Evolutionary conservation across 2,329 filamentous ascomycete genomes (phyloP).

Genomic region (Rutstroemia sydowiana): DNA sequence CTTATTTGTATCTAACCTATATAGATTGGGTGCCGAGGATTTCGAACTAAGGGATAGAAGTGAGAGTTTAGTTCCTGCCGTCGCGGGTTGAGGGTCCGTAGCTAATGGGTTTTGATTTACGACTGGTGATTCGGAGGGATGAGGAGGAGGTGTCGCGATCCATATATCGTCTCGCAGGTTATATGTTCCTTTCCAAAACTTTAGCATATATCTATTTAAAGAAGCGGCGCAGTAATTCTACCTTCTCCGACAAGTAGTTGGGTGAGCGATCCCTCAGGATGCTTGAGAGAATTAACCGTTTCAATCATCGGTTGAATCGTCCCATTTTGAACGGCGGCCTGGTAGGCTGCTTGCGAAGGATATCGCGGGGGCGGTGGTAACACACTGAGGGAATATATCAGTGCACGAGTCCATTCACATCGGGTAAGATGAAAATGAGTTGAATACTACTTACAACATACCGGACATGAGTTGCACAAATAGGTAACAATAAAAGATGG

Average conservation of each 20-base stretch:
- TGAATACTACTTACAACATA: conserved; percentile 9
- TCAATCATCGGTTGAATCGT: conserved; percentile 73
- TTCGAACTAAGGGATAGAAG: conserved; percentile 43
- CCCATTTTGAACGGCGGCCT: conserved; percentile 62
- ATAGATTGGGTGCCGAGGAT: conserved; percentile 42
- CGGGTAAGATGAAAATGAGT: conserved; percentile 2
- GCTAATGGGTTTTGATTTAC: conserved; percentile 86
- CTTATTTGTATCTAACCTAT: conserved; percentile 45
- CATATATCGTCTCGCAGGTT: conserved; percentile 83
- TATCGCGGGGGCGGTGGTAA: conserved; percentile 81
- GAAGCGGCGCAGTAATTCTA: too few relatives aligned
- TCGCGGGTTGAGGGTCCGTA: conserved; percentile 77
- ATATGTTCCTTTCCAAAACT: conserved; percentile 62
- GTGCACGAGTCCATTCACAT: conserved; percentile 2
- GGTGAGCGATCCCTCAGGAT: conserved; percentile 75
- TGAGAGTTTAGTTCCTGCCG: conserved; percentile 76
- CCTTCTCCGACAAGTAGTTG: conserved; percentile 93
- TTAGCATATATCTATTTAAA: not conserved
- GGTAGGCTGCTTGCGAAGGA: conserved; percentile 64
- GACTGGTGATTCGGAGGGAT: conserved; percentile 85
- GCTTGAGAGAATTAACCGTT: conserved; percentile 82
- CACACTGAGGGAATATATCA: conserved; percentile 50
- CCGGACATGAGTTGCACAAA: not conserved
- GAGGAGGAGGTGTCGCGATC: conserved; percentile 87
- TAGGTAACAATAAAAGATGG: not conserved